Conservation (phyloP, 352 stramenopile genomes). For the Pythium apleroticum region DNA sequence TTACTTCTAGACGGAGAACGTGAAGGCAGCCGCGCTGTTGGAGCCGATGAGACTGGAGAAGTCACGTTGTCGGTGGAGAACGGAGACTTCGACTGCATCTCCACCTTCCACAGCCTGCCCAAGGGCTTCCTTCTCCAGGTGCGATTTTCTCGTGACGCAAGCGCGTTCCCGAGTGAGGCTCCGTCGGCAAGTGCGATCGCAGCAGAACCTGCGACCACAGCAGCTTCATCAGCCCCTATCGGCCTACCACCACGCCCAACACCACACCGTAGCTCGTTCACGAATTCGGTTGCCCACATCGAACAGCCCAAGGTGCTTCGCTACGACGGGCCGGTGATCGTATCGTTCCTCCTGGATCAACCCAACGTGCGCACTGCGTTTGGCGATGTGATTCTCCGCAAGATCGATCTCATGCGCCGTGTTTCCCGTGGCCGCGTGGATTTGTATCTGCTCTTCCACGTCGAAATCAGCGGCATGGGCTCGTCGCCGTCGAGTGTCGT, state of each 20-base stretch:
- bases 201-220: not conserved
- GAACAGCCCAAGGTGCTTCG: conserved; percentile 49
- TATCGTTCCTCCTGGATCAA: conserved; percentile 69
- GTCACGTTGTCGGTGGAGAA: conserved; percentile 55
- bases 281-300: not conserved
- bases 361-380: conserved; percentile 69
- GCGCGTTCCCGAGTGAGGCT: conserved; percentile 47
- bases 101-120: conserved; percentile 60
- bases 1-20: conserved; percentile 56
- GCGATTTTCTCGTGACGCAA: conserved; percentile 46
- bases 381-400: conserved; percentile 78
- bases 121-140: conserved; percentile 68
- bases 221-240: conserved; percentile 1
- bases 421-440: conserved; percentile 50
- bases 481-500: conserved; percentile 41
- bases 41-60: conserved; percentile 38
- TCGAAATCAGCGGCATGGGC: conserved; percentile 39
- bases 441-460: conserved; percentile 79
- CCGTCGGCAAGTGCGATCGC: conserved; percentile 9
- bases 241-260: conserved; percentile 17
- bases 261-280: conserved; percentile 23
- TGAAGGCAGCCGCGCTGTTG: conserved; percentile 22
- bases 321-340: conserved; percentile 65
- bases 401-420: conserved; percentile 77
- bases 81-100: conserved; percentile 85